phyloP scores from a whole-genome alignment of 2,329 filamentous ascomycete genomes.

The Fusarium mexicanum region DNA sequence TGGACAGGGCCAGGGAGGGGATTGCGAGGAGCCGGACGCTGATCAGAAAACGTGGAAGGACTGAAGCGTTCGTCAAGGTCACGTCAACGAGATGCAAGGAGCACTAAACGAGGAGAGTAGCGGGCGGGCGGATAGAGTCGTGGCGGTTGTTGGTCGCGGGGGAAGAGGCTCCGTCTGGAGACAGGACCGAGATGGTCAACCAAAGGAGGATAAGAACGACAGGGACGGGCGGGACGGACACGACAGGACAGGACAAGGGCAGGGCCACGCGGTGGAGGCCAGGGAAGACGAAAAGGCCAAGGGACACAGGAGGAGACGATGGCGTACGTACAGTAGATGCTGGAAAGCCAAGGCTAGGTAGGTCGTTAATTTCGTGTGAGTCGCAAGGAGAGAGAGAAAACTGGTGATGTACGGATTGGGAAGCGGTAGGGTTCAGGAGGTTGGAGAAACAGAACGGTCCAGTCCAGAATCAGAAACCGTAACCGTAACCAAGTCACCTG shows the following conservation, averaged over 20 bases:
- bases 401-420: slow-evolving; percentile 1
- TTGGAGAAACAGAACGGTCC: neutral
- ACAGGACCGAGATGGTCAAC: slow-evolving; percentile 40
- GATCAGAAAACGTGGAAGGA: slow-evolving; percentile 28
- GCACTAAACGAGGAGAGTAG: slow-evolving; percentile 4
- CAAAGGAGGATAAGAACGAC: slow-evolving; percentile 38
- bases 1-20: slow-evolving; percentile 13
- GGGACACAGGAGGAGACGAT: neutral
- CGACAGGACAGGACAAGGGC: slow-evolving; percentile 16
- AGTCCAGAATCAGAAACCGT: neutral
- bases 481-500: neutral
- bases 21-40: slow-evolving; percentile 9
- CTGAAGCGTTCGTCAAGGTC: slow-evolving; percentile 12
- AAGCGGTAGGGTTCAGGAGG: neutral
- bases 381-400: slow-evolving; percentile 5
- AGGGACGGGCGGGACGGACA: slow-evolving; percentile 36
- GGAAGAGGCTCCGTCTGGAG: slow-evolving; percentile 44
- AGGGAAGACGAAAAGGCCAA: slow-evolving; percentile 12
- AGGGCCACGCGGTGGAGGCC: slow-evolving; percentile 32
- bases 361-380: slow-evolving; percentile 17
- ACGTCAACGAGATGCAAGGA: neutral
- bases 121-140: slow-evolving; percentile 31
- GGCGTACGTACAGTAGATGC: slow-evolving; percentile 19
- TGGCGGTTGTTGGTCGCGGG: slow-evolving; percentile 37
- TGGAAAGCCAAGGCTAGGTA: neutral